These are phyloP conservation scores for Arthrobotrys conoides DNA, from an alignment of 2,329 filamentous ascomycete species.

Conservation along the genomic window DNA sequence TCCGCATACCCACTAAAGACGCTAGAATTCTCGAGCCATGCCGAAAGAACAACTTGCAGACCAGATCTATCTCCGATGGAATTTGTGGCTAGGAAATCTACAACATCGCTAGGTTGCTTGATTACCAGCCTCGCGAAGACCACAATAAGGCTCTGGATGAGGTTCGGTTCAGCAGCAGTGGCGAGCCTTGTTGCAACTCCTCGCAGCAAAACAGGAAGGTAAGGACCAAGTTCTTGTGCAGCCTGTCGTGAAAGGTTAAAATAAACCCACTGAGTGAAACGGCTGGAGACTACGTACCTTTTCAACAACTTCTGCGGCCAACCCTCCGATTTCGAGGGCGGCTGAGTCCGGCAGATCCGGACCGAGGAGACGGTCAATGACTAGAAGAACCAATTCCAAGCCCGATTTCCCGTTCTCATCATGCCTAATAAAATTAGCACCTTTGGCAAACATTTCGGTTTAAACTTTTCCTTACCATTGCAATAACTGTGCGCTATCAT, in stretches of 20 bases:
- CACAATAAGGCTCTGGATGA: conserved; percentile 83
- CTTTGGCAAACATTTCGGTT: not conserved
- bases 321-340: conserved; percentile 93
- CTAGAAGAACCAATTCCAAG: conserved; percentile 87
- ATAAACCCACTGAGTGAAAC: not conserved
- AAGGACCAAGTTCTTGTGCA: conserved; percentile 89
- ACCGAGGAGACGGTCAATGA: conserved; percentile 90
- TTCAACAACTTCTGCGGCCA: conserved; percentile 94
- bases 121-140: conserved; percentile 94
- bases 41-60: conserved; percentile 88
- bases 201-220: conserved; percentile 86
- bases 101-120: conserved; percentile 86
- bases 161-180: conserved; percentile 84
- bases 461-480: conserved; percentile 74
- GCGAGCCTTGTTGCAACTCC: conserved; percentile 89
- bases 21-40: conserved; percentile 97
- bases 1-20: conserved; percentile 99
- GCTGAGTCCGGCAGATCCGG: conserved; percentile 90
- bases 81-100: conserved; percentile 89
- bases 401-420: conserved; percentile 85
- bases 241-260: conserved; percentile 68
- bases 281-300: conserved; percentile 74
- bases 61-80: conserved; percentile 84
- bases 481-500: conserved; percentile 91
- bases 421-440: conserved; percentile 35